Percentiles rank a stretch among this genome's conserved stretches.
These are phyloP conservation scores for Hanseniaspora guilliermondii DNA, from an alignment of 805 yeast genomes.

Conservation along the genomic window DNA sequence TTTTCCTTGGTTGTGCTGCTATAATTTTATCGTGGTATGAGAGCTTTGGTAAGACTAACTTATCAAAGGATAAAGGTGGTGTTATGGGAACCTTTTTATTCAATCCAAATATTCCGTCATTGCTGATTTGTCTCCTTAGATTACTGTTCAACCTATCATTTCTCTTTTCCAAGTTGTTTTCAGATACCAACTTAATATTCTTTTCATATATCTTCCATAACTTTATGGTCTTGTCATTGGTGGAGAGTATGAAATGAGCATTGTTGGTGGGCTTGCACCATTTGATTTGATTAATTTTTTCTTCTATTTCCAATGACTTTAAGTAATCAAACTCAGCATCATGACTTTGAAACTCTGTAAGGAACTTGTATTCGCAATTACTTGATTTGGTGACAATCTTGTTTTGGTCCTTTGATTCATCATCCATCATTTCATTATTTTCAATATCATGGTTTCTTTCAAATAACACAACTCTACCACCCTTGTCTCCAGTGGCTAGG, in stretches of 20 bases:
- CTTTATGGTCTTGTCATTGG: constrained; percentile 97
- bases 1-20: constrained; percentile 84
- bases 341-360: constrained; percentile 94
- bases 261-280: constrained; percentile 85
- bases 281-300: constrained; percentile 91
- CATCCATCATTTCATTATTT: constrained; percentile 9
- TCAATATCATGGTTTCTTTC: constrained; percentile 63
- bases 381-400: constrained; percentile 22
- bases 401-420: background rate
- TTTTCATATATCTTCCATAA: constrained; percentile 93
- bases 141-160: constrained; percentile 11
- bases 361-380: constrained; percentile 80
- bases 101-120: constrained; percentile 16
- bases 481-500: constrained; percentile 95
- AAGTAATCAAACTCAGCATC: constrained; percentile 97
- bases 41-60: constrained; percentile 69
- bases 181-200: constrained; percentile 81
- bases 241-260: constrained; percentile 78
- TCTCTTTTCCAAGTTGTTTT: constrained; percentile 60
- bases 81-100: constrained; percentile 24
- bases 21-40: constrained; percentile 91
- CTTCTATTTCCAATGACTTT: constrained; percentile 92
- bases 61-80: constrained; percentile 16
- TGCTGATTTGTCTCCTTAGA: constrained; percentile 13
- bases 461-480: constrained; percentile 92